Evolutionary conservation across 352 stramenopile genomes (phyloP), one percentile per base, ranked within the genome.

Genomic region (Globisporangium cylindrosporum): DNA sequence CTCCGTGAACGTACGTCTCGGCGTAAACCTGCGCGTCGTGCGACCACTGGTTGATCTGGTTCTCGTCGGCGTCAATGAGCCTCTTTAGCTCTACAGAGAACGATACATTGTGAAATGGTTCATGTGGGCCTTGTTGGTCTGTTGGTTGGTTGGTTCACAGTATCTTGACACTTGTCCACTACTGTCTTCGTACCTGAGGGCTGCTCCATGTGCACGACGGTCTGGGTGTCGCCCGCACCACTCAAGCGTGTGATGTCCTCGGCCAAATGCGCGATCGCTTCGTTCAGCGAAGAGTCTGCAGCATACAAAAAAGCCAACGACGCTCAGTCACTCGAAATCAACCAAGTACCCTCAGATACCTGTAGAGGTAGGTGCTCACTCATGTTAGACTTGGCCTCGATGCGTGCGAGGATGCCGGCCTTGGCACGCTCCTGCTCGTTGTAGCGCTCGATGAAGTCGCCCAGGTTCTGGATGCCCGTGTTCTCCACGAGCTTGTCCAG

Each of bases 381-480:
- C 32, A 69, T 70, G 48, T 77, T 58, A 5, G 82, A 84, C 57
- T 89, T 79, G 25, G 68, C 70, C 59, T 89, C 76, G 32, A 91
- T 89, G 10, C 78, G 74, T 3, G 72, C 70, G 53, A 91, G 78
- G n/a, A 85, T 65, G 14, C 86, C 72, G 7, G 73, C 65, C 55
- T 91, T 91, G 29, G 67, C 73, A 3, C 66, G 65, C 58, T 91
- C 82, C 73, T 89, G 82, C 12, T 80, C 65, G 55, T 86, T 89
- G 70, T 89, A 89, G n/a, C 77, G 72, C 22, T 73, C 55, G 59
- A 91, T 88, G 67, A 91, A 90, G 25, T 89, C 81, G 32, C 78
- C 73, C n/a, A 91, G 53, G n/a, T 81, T 85, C 38, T 74, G 64
- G 12, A 85, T 74, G 32, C 68, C 74, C 41, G 78, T 86, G 41